phyloP scores from a whole-genome alignment of 176 grass and related monocot genomes.

The Ensete glaucum region DNA sequence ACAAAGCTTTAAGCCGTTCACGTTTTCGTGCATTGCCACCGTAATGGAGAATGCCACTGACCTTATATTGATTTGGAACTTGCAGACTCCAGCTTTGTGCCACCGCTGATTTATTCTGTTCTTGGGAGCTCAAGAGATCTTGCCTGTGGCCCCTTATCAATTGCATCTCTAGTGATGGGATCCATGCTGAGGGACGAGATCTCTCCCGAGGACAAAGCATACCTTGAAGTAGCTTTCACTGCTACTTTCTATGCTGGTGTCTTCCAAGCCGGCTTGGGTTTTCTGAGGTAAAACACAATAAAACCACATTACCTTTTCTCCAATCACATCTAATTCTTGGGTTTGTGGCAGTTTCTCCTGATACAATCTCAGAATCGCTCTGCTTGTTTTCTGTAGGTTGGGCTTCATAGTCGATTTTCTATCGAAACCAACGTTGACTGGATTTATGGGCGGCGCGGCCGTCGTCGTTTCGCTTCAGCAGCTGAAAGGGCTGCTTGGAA shows the following conservation, averaged over 20 bases:
- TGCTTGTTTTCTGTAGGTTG: slow-evolving; percentile 23
- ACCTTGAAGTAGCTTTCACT: slow-evolving; percentile 82
- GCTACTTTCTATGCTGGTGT: slow-evolving; percentile 91
- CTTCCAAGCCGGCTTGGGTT: slow-evolving; percentile 83
- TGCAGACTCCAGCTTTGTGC: slow-evolving; percentile 94
- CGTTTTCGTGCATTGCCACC: too few species aligned
- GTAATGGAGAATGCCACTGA: not conserved
- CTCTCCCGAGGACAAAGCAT: slow-evolving; percentile 48
- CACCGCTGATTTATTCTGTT: slow-evolving; percentile 80
- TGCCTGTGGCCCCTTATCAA: slow-evolving; percentile 78
- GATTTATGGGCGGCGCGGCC: slow-evolving; percentile 97
- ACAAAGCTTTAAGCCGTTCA: too few species aligned
- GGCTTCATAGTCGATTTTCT: slow-evolving; percentile 92
- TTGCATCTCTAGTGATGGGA: slow-evolving; percentile 97
- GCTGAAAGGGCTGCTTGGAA: slow-evolving; percentile 83
- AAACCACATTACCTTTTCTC: not conserved
- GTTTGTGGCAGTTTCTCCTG: not conserved
- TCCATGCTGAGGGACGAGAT: slow-evolving; percentile 77
- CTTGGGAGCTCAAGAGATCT: slow-evolving; percentile 83
- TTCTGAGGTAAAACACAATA: slow-evolving; percentile 48
- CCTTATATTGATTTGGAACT: not conserved
- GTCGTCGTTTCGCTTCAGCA: slow-evolving; percentile 94
- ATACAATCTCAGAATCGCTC: not conserved
- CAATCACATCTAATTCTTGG: not conserved
- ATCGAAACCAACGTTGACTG: slow-evolving; percentile 77